These are phyloP conservation scores for Pichia heedii DNA, from an alignment of 805 yeast genomes.

Conservation along the genomic window DNA sequence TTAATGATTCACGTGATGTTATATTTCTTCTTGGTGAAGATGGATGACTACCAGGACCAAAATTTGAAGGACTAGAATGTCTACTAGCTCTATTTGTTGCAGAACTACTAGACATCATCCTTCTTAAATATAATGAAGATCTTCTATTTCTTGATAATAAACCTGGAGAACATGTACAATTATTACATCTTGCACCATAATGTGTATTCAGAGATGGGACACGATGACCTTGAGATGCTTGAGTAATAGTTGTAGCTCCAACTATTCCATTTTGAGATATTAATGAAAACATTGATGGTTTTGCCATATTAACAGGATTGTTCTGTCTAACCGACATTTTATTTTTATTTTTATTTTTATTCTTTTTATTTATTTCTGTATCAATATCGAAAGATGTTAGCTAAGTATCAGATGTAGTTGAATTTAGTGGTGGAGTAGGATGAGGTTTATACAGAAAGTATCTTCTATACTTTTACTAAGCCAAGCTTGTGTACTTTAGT, in stretches of 20 bases:
- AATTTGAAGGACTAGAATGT: not conserved
- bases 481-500: too few species aligned
- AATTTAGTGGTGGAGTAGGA: too few species aligned
- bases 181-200: conserved; percentile 46
- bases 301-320: conserved; percentile 11
- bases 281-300: conserved; percentile 36
- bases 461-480: too few species aligned
- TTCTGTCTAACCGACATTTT: conserved; percentile 1
- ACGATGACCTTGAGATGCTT: conserved; percentile 18
- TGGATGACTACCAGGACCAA: conserved; percentile 1
- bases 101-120: conserved; percentile 18
- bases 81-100: not conserved
- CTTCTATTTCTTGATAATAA: conserved; percentile 58
- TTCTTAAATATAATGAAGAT: conserved; percentile 35
- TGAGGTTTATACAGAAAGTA: too few species aligned
- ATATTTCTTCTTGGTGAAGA: conserved; percentile 6
- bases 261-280: conserved; percentile 25
- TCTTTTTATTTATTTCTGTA: too few species aligned
- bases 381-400: too few species aligned
- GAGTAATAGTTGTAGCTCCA: conserved; percentile 24
- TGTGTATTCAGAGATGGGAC: conserved; percentile 11
- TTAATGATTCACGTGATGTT: conserved; percentile 2
- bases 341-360: too few species aligned
- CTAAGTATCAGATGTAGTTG: too few species aligned
- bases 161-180: conserved; percentile 84